Conservation (phyloP, 2,329 filamentous ascomycete genomes). For the Ophiosphaerella narmari region DNA sequence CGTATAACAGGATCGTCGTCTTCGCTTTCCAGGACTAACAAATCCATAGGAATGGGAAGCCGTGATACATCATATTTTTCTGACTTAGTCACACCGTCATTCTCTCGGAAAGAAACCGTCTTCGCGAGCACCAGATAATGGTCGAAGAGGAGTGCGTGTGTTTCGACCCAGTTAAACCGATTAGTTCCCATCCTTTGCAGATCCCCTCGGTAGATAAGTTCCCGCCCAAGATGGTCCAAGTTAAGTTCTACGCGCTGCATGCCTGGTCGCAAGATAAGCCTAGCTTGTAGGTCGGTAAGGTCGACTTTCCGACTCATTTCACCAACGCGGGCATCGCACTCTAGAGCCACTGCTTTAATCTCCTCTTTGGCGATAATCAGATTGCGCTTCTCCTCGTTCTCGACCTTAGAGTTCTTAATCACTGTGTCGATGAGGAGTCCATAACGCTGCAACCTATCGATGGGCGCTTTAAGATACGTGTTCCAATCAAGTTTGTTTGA, state of each 20-base stretch:
- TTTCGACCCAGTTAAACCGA: slow-evolving; percentile 91
- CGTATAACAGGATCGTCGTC: slow-evolving; percentile 91
- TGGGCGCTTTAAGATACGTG: slow-evolving; percentile 89
- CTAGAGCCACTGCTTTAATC: slow-evolving; percentile 84
- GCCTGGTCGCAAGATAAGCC: slow-evolving; percentile 81
- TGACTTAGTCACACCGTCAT: slow-evolving; percentile 73
- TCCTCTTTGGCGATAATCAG: slow-evolving; percentile 84
- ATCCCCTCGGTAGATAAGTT: slow-evolving; percentile 87
- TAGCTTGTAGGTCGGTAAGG: slow-evolving; percentile 80
- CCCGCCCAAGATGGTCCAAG: slow-evolving; percentile 88
- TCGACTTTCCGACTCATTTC: slow-evolving; percentile 91
- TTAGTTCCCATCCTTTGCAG: slow-evolving; percentile 86
- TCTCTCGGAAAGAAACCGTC: slow-evolving; percentile 68
- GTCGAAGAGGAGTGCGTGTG: slow-evolving; percentile 90
- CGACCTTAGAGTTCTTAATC: slow-evolving; percentile 78
- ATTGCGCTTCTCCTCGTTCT: slow-evolving; percentile 89
- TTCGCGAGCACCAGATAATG: slow-evolving; percentile 96
- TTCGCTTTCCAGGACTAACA: slow-evolving; percentile 88
- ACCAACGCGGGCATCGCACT: slow-evolving; percentile 90
- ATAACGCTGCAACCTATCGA: slow-evolving; percentile 90
- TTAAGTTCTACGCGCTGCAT: slow-evolving; percentile 87
- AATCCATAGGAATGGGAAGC: slow-evolving; percentile 93
- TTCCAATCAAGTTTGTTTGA: slow-evolving; percentile 90
- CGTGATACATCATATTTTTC: slow-evolving; percentile 91
- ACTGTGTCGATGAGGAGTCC: slow-evolving; percentile 81